A percentile compares a stretch with the other conserved stretches of the same genome.
Evolutionary conservation across 2,329 filamentous ascomycete species (phyloP).

Genomic region (Neonectria coccinea): DNA sequence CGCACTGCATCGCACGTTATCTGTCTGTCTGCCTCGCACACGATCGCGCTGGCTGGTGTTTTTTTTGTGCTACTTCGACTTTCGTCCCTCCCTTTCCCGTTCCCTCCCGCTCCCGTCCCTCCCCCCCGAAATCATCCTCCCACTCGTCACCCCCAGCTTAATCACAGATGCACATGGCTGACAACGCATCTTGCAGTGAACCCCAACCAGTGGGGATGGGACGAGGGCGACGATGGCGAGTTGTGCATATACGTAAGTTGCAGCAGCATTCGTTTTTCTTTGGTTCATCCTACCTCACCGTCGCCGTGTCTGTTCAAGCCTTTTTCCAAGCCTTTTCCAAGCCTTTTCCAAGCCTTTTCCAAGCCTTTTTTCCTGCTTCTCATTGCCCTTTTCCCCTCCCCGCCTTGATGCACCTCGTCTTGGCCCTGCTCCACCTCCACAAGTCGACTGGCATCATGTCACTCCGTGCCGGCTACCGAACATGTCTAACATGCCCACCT

Average conservation of each 20-base stretch:
- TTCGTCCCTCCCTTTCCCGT: not conserved
- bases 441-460: slow-evolving; percentile 6
- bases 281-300: not conserved
- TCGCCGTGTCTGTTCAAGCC: not conserved
- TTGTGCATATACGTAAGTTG: slow-evolving; percentile 67
- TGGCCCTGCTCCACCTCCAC: slow-evolving; percentile 5
- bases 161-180: slow-evolving; percentile 25
- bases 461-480: slow-evolving; percentile 13
- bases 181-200: slow-evolving; percentile 56
- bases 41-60: not conserved
- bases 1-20: not conserved
- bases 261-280: not conserved
- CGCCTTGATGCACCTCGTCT: not conserved
- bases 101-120: slow-evolving; percentile 1
- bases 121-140: not conserved
- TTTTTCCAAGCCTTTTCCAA: slow-evolving; percentile 1
- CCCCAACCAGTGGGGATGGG: slow-evolving; percentile 67
- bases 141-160: not conserved
- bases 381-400: not conserved
- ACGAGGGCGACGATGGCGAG: slow-evolving; percentile 51
- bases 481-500: slow-evolving; percentile 15
- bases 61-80: not conserved
- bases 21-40: not conserved
- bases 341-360: not conserved
- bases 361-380: not conserved